Conservation (phyloP, 176 grass and related monocot species). For the barley (Hordeum vulgare) region DNA sequence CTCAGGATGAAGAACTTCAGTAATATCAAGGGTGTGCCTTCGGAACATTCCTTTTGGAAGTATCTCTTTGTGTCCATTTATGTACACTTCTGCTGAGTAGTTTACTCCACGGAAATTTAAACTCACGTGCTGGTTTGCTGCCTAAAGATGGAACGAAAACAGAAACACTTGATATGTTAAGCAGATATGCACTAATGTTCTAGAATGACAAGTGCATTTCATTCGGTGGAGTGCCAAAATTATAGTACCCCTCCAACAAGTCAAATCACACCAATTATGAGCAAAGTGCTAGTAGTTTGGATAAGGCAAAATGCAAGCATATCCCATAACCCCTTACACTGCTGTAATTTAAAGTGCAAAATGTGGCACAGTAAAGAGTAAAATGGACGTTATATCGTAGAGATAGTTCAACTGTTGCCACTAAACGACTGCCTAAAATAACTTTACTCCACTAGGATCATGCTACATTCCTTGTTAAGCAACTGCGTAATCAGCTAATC, state of each 20-base stretch:
- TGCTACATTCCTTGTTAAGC: background rate
- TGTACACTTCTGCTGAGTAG: constrained; percentile 85
- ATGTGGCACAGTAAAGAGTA: background rate
- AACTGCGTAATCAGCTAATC: background rate
- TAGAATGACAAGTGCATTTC: background rate
- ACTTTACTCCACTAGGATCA: background rate
- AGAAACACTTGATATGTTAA: constrained; percentile 4
- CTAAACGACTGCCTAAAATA: background rate
- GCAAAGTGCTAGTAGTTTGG: background rate
- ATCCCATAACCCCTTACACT: background rate
- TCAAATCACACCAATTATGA: constrained; percentile 7
- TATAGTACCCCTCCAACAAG: background rate
- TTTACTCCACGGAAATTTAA: constrained; percentile 96
- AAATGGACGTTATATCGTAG: background rate
- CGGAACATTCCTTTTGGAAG: constrained; percentile 97
- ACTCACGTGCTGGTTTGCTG: constrained; percentile 62
- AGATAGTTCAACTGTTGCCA: background rate
- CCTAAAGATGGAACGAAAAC: constrained; percentile 35
- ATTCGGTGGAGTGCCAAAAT: background rate
- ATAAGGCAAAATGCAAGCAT: background rate
- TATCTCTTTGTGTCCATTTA: constrained; percentile 75
- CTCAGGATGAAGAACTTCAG: constrained; percentile 72
- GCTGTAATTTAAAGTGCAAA: background rate
- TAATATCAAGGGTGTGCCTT: constrained; percentile 82
- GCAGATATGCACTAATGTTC: background rate